phyloP scores from a whole-genome alignment of 2,329 filamentous ascomycete species.

The Alternaria novae-zelandiae region DNA sequence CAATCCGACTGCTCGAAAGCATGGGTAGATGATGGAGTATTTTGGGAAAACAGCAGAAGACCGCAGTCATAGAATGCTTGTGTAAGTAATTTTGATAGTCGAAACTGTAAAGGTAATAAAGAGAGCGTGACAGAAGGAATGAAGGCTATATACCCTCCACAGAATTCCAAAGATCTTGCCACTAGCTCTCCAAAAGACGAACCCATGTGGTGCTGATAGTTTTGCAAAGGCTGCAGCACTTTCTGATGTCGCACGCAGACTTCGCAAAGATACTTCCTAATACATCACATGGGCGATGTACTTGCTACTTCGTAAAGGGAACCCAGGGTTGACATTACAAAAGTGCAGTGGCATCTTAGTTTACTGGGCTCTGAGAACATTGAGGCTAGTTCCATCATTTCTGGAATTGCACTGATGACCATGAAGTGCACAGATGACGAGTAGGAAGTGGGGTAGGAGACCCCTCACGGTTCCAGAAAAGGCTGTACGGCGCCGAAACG shows the following conservation, averaged over 20 bases:
- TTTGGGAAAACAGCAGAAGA: neutral
- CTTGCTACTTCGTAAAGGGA: neutral
- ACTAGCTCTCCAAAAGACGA: neutral
- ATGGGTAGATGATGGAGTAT: neutral
- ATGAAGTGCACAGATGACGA: no score
- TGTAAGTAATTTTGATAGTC: neutral
- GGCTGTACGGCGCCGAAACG: no score
- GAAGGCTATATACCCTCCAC: neutral
- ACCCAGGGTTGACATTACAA: no score
- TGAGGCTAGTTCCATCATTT: no score
- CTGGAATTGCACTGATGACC: no score
- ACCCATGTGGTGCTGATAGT: neutral
- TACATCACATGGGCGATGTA: neutral
- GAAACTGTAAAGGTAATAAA: neutral
- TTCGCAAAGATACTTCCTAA: neutral
- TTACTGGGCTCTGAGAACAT: neutral
- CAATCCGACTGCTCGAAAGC: neutral
- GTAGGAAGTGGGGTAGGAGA: no score
- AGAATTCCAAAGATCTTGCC: fast-evolving
- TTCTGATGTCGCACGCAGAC: neutral
- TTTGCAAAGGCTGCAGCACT: neutral
- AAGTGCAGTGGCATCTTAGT: no score
- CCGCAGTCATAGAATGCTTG: neutral
- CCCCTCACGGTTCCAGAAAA: no score
- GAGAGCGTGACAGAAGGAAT: neutral